Percentiles rank a stretch among this genome's conserved stretches.
Conservation (phyloP, 2,329 filamentous ascomycete genomes). For the Beauveria scarabaeidicola region DNA sequence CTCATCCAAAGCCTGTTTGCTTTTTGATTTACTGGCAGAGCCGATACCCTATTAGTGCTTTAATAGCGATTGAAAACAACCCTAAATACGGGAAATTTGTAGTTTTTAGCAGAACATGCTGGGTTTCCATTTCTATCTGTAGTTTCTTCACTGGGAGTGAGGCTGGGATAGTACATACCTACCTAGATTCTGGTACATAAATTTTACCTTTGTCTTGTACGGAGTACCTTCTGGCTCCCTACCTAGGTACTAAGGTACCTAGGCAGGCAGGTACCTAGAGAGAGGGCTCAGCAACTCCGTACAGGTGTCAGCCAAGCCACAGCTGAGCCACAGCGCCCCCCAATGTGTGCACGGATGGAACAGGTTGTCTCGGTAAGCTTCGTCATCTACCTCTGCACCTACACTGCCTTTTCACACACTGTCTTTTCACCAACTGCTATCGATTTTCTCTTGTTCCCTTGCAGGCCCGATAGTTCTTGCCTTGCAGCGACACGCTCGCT, state of each 20-base stretch:
- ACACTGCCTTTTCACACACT: neutral
- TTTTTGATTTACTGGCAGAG: neutral
- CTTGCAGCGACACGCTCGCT: neutral
- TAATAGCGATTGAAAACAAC: slow-evolving; percentile 5
- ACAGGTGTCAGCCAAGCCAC: slow-evolving; percentile 1
- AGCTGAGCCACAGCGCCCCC: slow-evolving; percentile 4
- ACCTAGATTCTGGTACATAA: too few relatives aligned
- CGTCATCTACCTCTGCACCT: slow-evolving; percentile 5
- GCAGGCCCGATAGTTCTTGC: neutral
- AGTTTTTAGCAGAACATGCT: neutral
- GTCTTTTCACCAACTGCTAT: neutral
- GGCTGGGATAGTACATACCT: too few relatives aligned
- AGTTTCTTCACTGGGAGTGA: too few relatives aligned
- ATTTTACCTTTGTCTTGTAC: too few relatives aligned
- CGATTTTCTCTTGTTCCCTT: neutral
- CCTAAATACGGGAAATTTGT: neutral
- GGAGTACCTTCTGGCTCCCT: too few relatives aligned
- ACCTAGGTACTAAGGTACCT: too few relatives aligned
- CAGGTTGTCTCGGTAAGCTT: slow-evolving; percentile 11
- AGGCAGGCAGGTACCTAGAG: neutral
- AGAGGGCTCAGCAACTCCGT: too few relatives aligned
- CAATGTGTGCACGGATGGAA: neutral
- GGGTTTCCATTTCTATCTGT: too few relatives aligned
- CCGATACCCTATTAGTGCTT: slow-evolving; percentile 6
- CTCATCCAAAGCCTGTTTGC: slow-evolving; percentile 1